A percentile compares a stretch with the other conserved stretches of the same genome.
Conservation (phyloP, 495 filamentous ascomycete species). For the Trichocladium uniseriatum region DNA sequence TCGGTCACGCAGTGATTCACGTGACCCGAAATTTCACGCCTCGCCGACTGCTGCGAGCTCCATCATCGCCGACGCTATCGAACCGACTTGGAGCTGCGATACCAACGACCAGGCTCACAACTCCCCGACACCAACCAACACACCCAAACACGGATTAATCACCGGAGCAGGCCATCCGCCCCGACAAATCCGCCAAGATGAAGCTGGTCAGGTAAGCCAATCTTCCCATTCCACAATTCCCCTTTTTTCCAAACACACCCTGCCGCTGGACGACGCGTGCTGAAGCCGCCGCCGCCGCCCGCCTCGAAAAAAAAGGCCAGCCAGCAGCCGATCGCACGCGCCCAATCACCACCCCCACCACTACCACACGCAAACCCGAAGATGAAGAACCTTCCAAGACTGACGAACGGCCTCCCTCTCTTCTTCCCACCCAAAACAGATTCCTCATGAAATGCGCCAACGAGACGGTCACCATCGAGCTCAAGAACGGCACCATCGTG, state of each 20-base stretch:
- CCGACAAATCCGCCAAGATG: slow-evolving; percentile 51
- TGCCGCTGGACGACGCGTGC: slow-evolving; percentile 15
- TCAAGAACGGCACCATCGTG: slow-evolving; percentile 96
- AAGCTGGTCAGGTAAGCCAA: slow-evolving; percentile 93
- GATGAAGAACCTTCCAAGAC: background rate
- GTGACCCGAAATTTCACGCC: slow-evolving; percentile 8
- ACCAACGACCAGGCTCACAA: background rate
- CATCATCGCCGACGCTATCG: background rate
- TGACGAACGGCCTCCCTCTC: slow-evolving; percentile 3
- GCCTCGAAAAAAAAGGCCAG: background rate
- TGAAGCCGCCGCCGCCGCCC: slow-evolving; percentile 16
- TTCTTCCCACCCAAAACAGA: slow-evolving; percentile 35
- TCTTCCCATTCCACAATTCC: background rate
- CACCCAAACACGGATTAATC: slow-evolving; percentile 1
- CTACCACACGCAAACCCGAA: too few species aligned
- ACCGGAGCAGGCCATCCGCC: slow-evolving; percentile 1
- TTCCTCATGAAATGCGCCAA: slow-evolving; percentile 99
- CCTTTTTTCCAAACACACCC: background rate
- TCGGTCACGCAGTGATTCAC: background rate
- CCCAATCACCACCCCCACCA: background rate
- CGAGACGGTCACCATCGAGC: slow-evolving; percentile 93
- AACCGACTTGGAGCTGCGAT: background rate
- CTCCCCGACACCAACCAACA: background rate
- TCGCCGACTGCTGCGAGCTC: background rate
- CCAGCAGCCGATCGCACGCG: background rate